Evolutionary conservation across 2,329 filamentous ascomycete genomes (phyloP).

Genomic region (Pseudopyrenochaeta lycopersici): DNA sequence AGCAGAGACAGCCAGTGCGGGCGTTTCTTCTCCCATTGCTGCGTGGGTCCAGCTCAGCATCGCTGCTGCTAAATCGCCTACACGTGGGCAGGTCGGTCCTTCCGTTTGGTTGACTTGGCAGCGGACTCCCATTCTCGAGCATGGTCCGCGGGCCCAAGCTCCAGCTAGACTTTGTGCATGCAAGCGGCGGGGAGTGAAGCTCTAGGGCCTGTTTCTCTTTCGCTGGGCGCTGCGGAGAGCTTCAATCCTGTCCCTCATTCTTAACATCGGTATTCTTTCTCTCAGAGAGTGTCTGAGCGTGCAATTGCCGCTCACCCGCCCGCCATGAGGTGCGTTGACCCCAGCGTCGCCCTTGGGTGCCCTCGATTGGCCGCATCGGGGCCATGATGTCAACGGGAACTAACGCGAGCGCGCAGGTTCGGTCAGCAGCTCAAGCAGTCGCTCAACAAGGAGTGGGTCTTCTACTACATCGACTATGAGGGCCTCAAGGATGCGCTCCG

Average conservation of each 20-base stretch:
- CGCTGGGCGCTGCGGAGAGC: constrained; percentile 14
- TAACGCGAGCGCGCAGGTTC: constrained; percentile 67
- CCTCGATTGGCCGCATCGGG: constrained; percentile 24
- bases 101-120: constrained; percentile 27
- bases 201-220: not conserved
- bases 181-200: constrained; percentile 6
- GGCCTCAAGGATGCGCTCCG: constrained; percentile 89
- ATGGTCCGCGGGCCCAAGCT: constrained; percentile 19
- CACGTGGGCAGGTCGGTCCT: constrained; percentile 27
- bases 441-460: constrained; percentile 95
- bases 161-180: constrained; percentile 18
- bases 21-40: constrained; percentile 5
- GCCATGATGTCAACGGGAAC: constrained; percentile 33
- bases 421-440: constrained; percentile 96
- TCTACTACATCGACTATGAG: constrained; percentile 99
- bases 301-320: constrained; percentile 21
- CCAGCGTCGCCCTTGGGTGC: constrained; percentile 10
- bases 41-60: constrained; percentile 9
- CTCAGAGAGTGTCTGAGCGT: constrained; percentile 1
- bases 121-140: constrained; percentile 10
- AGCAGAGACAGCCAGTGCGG: not conserved
- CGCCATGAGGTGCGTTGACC: constrained; percentile 36
- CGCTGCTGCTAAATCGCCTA: constrained; percentile 5
- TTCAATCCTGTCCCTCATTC: constrained; percentile 13
- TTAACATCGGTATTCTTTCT: constrained; percentile 13